These are phyloP conservation scores for Rhodosorus marinus DNA, from an alignment of 23 red algal genomes.

Conservation along the genomic window DNA sequence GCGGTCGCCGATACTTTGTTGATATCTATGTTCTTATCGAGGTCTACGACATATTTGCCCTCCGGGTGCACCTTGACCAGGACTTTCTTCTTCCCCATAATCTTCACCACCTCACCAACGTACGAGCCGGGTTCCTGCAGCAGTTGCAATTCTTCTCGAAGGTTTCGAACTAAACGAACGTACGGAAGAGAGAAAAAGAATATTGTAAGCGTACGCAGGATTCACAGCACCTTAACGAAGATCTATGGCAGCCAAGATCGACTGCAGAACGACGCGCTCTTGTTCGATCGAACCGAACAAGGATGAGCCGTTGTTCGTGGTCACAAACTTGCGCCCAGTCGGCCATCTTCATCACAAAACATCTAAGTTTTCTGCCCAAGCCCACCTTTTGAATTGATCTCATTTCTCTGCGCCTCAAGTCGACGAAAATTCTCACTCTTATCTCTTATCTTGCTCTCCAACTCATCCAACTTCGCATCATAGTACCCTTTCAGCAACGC, in stretches of 20 bases:
- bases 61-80: constrained; percentile 97
- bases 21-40: constrained; percentile 63
- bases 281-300: too few species aligned
- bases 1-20: constrained; percentile 37
- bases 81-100: constrained; percentile 78
- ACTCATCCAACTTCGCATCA: constrained; percentile 80
- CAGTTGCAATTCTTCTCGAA: constrained; percentile 88
- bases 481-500: constrained; percentile 62
- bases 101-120: constrained; percentile 95
- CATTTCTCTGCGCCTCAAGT: constrained; percentile 86
- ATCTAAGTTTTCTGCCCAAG: too few species aligned
- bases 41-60: constrained; percentile 92
- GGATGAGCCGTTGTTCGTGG: too few species aligned
- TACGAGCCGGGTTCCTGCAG: constrained; percentile 90
- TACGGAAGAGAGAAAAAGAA: not conserved
- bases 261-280: too few species aligned
- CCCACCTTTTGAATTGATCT: constrained; percentile 59
- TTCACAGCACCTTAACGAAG: too few species aligned
- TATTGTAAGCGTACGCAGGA: too few species aligned
- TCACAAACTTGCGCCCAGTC: too few species aligned
- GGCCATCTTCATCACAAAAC: too few species aligned
- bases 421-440: constrained; percentile 82
- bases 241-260: too few species aligned
- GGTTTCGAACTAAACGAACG: constrained; percentile 22
- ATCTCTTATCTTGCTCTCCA: constrained; percentile 62